Evolutionary conservation across 1,139 yeast genomes (phyloP).

Genomic region (Blastobotrys aristatus): DNA sequence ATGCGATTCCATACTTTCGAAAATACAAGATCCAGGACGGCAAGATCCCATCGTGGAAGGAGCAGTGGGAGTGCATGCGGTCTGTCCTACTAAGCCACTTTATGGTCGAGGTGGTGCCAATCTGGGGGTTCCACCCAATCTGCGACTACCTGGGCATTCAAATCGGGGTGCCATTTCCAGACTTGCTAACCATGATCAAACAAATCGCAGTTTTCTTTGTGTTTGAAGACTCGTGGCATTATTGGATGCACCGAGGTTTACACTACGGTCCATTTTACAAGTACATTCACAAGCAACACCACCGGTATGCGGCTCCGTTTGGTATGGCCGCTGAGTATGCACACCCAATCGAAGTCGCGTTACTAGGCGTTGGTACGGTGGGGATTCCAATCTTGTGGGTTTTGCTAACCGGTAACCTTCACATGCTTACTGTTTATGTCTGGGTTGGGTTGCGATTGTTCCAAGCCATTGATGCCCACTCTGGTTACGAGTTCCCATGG

Average conservation of each 20-base stretch:
- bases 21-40: constrained; percentile 76
- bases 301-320: constrained; percentile 93
- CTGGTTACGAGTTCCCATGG: constrained; percentile 97
- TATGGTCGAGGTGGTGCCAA: constrained; percentile 89
- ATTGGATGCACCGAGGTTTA: constrained; percentile 85
- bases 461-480: constrained; percentile 96
- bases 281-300: constrained; percentile 93
- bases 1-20: constrained; percentile 67
- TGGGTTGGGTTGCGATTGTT: constrained; percentile 86
- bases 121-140: constrained; percentile 93
- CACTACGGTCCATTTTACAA: constrained; percentile 86
- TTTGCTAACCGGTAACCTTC: constrained; percentile 61
- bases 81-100: constrained; percentile 81
- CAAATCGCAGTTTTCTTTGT: constrained; percentile 76
- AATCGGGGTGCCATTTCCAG: constrained; percentile 76
- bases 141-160: constrained; percentile 73
- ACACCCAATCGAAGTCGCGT: constrained; percentile 87
- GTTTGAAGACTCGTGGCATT: constrained; percentile 92
- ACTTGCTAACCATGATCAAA: constrained; percentile 47
- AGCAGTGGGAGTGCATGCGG: constrained; percentile 90
- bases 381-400: constrained; percentile 81
- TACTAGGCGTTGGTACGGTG: constrained; percentile 85
- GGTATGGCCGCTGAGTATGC: constrained; percentile 97
- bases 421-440: constrained; percentile 72
- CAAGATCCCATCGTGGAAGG: constrained; percentile 69